Base-by-base conservation (phyloP, 2,329 filamentous ascomycete genomes). In the Teratosphaeria nubilosa region DNA sequence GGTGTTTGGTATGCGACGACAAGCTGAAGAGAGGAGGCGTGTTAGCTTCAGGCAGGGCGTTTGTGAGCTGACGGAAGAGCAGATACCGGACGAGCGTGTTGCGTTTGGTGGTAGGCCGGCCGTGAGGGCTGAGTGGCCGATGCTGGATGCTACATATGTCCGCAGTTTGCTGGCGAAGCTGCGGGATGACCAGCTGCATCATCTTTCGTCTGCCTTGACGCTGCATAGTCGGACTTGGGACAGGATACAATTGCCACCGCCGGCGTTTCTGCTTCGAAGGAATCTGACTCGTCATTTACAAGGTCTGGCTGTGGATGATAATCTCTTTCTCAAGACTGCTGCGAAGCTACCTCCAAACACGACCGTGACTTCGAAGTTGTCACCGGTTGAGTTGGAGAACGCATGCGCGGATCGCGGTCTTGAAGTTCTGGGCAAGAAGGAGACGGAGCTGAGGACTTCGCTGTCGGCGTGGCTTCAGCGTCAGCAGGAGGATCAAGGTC, bases 271-370 rank as follows among this genome's bases (percentile, higher is more conserved):
- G 65, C 78, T 90, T 71, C 72, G 76, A 58, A 72, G 76, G 4
- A 16, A 30, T 14, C 14, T 34, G 13, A 16, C 51, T 14, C 51
- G 51, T 11, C 51, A 53, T 22, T 20, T 37, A 30, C 22, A 27
- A 30, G 56, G 78, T 79, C 62, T 75, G 90, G 50, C 65, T 66
- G 55, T 88, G 41, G 91, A 96, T 73, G 90, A 95, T 73, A 73
- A 68, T 62, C 75, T 92, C 70, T 80, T 96, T 53, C 67, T 78
- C 20, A 73, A 73, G 7, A 80, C 90, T 63, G 79, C 87, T 9
- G 5, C 31, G 13, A 20, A 53, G 25, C 14, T n/a, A 2, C 31
- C 31, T 30, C 7, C 31, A 5, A 53, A 16, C 2, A 22, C 31
- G 24, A 53, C 20, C 14, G 88, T 86, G 0, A 54, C 87, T 37